A percentile compares a stretch with the other conserved stretches of the same genome.
Conservation (phyloP, 768 basidiomycete genomes). For the Leccinellum rugosiceps region DNA sequence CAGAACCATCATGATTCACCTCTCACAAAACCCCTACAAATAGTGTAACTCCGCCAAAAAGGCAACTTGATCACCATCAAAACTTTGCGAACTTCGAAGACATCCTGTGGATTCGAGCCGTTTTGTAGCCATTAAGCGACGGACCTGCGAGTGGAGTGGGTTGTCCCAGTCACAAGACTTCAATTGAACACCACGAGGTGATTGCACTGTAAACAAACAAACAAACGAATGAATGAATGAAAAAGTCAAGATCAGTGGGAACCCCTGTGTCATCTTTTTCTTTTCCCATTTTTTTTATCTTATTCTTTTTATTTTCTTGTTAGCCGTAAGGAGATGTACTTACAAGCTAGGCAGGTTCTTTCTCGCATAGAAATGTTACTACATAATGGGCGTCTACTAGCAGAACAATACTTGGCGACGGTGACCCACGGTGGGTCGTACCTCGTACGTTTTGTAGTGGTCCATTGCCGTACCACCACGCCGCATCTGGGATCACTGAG, state of each 20-base stretch:
- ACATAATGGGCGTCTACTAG: not conserved
- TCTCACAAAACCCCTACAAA: not conserved
- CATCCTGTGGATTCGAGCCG: not conserved
- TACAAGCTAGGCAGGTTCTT: not conserved
- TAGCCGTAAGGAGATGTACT: not conserved
- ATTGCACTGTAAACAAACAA: not conserved
- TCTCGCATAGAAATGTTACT: not conserved
- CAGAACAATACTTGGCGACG: not conserved
- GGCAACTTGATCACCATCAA: not conserved
- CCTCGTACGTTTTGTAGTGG: not conserved
- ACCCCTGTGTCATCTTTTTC: not conserved
- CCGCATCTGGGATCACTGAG: not conserved
- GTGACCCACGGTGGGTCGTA: not conserved
- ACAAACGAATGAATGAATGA: not conserved
- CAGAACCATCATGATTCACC: not conserved
- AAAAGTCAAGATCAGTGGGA: not conserved
- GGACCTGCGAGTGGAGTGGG: not conserved
- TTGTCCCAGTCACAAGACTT: not conserved
- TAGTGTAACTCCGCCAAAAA: not conserved
- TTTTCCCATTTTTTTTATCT: not conserved
- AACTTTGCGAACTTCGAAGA: not conserved
- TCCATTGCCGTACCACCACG: not conserved
- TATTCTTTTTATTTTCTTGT: not conserved
- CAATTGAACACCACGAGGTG: not conserved
- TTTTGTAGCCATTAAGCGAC: not conserved